Base-by-base conservation (phyloP, 345 rosid species). In the Tarenaya hassleriana region DNA sequence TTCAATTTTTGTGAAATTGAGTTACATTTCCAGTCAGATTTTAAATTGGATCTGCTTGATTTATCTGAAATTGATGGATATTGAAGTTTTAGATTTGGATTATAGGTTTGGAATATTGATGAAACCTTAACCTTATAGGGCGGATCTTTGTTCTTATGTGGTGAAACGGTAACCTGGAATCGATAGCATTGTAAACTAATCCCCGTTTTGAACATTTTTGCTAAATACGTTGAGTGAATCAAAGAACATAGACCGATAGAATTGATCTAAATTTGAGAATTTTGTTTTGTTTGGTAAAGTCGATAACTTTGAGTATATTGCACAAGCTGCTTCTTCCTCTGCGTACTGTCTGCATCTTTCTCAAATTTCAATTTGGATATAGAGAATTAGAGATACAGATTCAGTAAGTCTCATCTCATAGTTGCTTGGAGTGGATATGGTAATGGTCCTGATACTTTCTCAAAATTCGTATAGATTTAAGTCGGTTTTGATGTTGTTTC, bases 231-330 rank as follows among this genome's bases (percentile, higher is more conserved):
- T 34, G 47, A 11, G 46, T 57, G 9, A 7, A 46, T 20, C 33
- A 19, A 8, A 8, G 6, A 56, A 4, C n/a, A 1, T 39, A 11
- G 8, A 14, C 10, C 9, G 7, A 11, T 4, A n/a, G 7, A 39
- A 39, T 35, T 19, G 47, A 48, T 48, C 1, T 9, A 12, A 14
- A 35, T 15, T n/a, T 19, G 34, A 12, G 38, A 1, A 14, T 47
- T 24, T 24, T 27, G 52, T 8, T 16, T 38, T 21, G 12, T 55
- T 34, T 21, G 37, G 35, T 35, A 10, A 20, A 45, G 52, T 56
- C n/a, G 7, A 13, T 38, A 38, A 8, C 14, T 48, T 49, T 47
- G 10, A 7, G 27, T 3, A 8, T 8, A 20, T 43, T 24, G 44
- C 21, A 35, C 12, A 38, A 21, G 21, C 12, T 21, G 21, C 21